Evolutionary conservation across 78 protist genomes (phyloP).

Genomic region (Cyanophora paradoxa): DNA sequence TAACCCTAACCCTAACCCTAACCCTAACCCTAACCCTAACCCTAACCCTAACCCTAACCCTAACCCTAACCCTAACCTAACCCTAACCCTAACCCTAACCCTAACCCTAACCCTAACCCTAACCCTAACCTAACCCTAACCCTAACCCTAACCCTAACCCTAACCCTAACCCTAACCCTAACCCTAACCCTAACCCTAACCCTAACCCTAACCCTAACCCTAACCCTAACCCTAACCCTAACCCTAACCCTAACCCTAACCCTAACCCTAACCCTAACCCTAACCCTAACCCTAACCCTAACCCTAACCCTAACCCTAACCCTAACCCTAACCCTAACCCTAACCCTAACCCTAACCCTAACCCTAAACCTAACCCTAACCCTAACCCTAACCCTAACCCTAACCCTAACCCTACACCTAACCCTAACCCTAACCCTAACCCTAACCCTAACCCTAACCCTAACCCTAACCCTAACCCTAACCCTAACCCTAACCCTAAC

Average conservation of each 20-base stretch:
- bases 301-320: constrained; percentile 9
- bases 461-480: constrained; percentile 10
- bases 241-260: constrained; percentile 11
- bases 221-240: constrained; percentile 10
- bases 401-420: constrained; percentile 8
- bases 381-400: constrained; percentile 12
- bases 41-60: constrained; percentile 11
- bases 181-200: constrained; percentile 11
- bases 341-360: constrained; percentile 10
- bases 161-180: constrained; percentile 10
- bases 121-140: constrained; percentile 10
- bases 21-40: constrained; percentile 11
- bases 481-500: constrained; percentile 11
- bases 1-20: constrained; percentile 10
- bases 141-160: constrained; percentile 12
- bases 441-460: too few relatives aligned
- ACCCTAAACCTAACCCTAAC: constrained; percentile 8
- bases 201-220: constrained; percentile 12
- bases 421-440: too few relatives aligned
- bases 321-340: constrained; percentile 12
- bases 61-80: too few relatives aligned
- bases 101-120: constrained; percentile 11
- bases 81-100: constrained; percentile 2
- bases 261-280: constrained; percentile 9
- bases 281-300: constrained; percentile 8